Evolutionary conservation across 2,329 filamentous ascomycete species (phyloP), one percentile per base, ranked within the genome.

Genomic region (Fusarium nematophilum): DNA sequence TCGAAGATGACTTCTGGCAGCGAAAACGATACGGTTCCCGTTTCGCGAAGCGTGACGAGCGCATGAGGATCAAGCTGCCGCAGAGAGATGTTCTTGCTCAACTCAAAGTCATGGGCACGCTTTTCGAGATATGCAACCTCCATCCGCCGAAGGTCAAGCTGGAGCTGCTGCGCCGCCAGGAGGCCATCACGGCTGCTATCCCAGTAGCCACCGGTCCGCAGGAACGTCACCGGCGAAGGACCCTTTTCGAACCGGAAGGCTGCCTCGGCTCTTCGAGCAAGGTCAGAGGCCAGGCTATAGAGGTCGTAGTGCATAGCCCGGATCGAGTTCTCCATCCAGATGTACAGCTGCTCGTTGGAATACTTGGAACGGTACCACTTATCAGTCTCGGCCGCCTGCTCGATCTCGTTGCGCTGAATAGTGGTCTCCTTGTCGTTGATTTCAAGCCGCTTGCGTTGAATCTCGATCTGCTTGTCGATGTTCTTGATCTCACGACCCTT

Each of bases 1-100:
- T 78, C 75, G 54, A 72, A 77, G 5, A 74, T 29, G 5, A 57
- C 26, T 59, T 79, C 76, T 6, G 70, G 66, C 2, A 59, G 11
- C 1, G 33, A 26, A 34, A 51, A 33, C 5, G 3, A 17, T 7
- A 21, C 11, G 9, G 18, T 27, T 3, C 44, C 54, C 2, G 18
- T 45, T 2, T 39, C 21, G 9, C 48, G 54, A 6, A 57, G 51
- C 0, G 4, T 10, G 1, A 55, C 9, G 1, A 59, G 34, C 1
- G 50, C 39, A 0, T 30, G 10, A 0, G 55, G 36, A 10, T 39
- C 23, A 6, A 59, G 10, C 23, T 54, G 39, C 6, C 45, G 34
- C 0, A 59, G 36, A 1, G 55, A 59, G 5, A 59, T 25, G 4
- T 33, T 42, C 36, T 59, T 59, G 10, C 10, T 27, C 8, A 59